Base-by-base conservation (phyloP, 495 filamentous ascomycete genomes). In the Tirmania nivea region DNA sequence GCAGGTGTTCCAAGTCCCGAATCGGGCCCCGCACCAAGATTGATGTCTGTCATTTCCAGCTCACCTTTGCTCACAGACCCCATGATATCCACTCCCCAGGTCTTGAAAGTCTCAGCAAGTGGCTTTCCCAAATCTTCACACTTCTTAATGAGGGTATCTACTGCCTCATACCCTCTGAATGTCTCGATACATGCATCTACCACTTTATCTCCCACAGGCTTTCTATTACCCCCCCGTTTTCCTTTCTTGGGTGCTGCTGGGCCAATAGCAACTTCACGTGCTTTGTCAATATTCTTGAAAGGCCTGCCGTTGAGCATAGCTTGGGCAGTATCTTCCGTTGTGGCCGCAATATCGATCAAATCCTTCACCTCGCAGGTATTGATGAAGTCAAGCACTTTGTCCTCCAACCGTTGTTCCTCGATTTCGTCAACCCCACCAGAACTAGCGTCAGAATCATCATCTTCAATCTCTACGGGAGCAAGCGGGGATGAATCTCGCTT, bases 21-120 rank as follows among this genome's bases (percentile, higher is more conserved):
- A 62, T 88, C 83, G 52, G 67, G 62, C 16, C 65, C 66, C 19
- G 59, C 48, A 14, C 69, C 65, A 1, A 67, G 62, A 20, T 76
- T 72, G 35, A 88, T 66, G 49, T 70, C 77, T n/a, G 73, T 75
- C 52, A 86, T 65, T 52, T 81, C 76, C 4, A 88, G 66, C 54
- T 86, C 84, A 4, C 81, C 81, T 17, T 73, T 71, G 14, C 69
- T 73, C 14, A 58, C 56, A 16, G 76, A 71, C 62, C 66, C 62
- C 54, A 79, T 82, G 14, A 80, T 70, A 62, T 92, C 76, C 50
- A 92, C 69, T 35, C 82, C 82, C 86, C 86, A 92, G 55, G 67
- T 76, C 56, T 78, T 76, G 69, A 93, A 84, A 42, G 78, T 76
- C 5, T 70, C 67, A 12, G 77, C 76, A 39, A 93, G 68, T 3